Conservation (phyloP, 1,284 basidiomycete species). For the Mycena sp. region DNA sequence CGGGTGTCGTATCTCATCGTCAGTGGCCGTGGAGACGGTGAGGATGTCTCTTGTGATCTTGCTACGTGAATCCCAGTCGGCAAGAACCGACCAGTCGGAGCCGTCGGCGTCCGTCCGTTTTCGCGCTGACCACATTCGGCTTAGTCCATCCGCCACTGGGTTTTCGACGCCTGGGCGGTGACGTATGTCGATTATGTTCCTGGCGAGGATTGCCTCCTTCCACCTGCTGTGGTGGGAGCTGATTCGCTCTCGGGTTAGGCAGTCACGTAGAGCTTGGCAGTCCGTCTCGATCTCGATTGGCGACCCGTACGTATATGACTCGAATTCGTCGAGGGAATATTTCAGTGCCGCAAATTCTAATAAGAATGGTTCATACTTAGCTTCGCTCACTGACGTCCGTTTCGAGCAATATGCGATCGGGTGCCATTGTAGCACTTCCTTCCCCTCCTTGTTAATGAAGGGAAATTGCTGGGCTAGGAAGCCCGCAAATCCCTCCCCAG, state of each 20-base stretch:
- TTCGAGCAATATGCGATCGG: conserved; percentile 43
- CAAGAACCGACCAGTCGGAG: conserved; percentile 40
- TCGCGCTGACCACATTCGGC: conserved; percentile 23
- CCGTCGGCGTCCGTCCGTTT: conserved; percentile 35
- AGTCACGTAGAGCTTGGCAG: too few species aligned
- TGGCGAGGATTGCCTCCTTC: conserved; percentile 36
- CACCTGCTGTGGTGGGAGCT: conserved; percentile 37
- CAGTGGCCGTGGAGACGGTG: not conserved
- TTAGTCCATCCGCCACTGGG: conserved; percentile 37
- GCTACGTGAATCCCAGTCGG: conserved; percentile 41
- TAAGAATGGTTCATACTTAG: conserved; percentile 45
- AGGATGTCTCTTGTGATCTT: conserved; percentile 44
- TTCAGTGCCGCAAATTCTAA: too few species aligned
- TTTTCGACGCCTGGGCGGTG: conserved; percentile 37
- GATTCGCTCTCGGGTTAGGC: not conserved
- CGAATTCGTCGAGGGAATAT: too few species aligned
- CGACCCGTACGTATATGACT: too few species aligned
- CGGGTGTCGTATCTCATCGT: too few species aligned
- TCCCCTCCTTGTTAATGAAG: conserved; percentile 35
- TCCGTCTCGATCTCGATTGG: too few species aligned
- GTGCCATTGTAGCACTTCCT: conserved; percentile 32
- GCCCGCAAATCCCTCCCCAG: conserved; percentile 44
- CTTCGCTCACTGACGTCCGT: conserved; percentile 40
- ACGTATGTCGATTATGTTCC: conserved; percentile 38
- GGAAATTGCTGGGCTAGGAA: conserved; percentile 39